These are phyloP conservation scores for Dalbergia cochinchinensis DNA, from an alignment of 306 rosid species.

Conservation along the genomic window DNA sequence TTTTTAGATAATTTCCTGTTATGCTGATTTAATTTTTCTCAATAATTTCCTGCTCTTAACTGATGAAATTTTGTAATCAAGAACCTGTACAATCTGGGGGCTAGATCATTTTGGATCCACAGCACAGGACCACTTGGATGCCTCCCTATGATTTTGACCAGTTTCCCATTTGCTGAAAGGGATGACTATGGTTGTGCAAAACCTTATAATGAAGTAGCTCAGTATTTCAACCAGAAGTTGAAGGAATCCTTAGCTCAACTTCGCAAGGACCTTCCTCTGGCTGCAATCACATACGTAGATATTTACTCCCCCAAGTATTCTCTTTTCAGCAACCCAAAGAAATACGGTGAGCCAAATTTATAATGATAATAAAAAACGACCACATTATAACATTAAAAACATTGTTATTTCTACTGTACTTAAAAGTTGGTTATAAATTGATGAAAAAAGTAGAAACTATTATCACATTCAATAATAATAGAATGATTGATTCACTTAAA, in stretches of 20 bases:
- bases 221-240: slow-evolving; percentile 59
- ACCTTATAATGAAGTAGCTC: slow-evolving; percentile 64
- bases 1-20: background rate
- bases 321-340: slow-evolving; percentile 49
- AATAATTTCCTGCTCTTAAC: background rate
- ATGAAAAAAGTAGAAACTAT: no score
- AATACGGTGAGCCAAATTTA: slow-evolving; percentile 52
- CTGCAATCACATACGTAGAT: slow-evolving; percentile 72
- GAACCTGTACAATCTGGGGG: slow-evolving; percentile 51
- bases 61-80: slow-evolving; percentile 6
- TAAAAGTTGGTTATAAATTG: no score
- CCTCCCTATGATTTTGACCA: slow-evolving; percentile 41
- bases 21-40: no score
- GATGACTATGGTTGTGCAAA: slow-evolving; percentile 63
- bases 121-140: slow-evolving; percentile 55
- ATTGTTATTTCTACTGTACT: no score
- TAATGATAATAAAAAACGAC: background rate
- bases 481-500: no score
- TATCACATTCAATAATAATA: no score
- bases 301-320: slow-evolving; percentile 47
- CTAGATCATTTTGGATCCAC: slow-evolving; percentile 54
- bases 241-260: slow-evolving; percentile 59
- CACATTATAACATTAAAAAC: no score
- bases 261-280: slow-evolving; percentile 55
- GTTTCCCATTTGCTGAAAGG: background rate